Evolutionary conservation across 345 rosid genomes (phyloP), one percentile per base, ranked within the genome.

Genomic region (Arabis hirsuta): DNA sequence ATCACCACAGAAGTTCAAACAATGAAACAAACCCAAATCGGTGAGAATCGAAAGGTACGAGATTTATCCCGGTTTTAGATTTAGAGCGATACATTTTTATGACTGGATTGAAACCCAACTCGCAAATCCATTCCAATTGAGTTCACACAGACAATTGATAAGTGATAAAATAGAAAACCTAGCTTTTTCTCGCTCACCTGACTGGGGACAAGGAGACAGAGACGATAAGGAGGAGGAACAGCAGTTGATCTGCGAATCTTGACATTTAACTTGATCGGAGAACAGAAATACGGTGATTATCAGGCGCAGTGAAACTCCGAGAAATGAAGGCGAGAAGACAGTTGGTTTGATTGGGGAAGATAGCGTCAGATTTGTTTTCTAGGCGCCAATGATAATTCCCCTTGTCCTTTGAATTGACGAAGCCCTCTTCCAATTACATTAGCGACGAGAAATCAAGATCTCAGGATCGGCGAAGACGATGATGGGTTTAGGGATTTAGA

Each of bases 201-300:
- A 68, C 64, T 4, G 51, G 56, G 11, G 63, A 38, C 41, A 68
- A 75, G 64, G 20, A 38, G 57, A 62, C 27, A 12, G 51, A 45
- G 36, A 54, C 29, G 16, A 74, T n/a, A 22, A 67, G 68, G 7
- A 73, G 45, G 65, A 75, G 52, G 2, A 50, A 3, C 26, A 52
- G 9, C 51, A 67, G 6, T 14, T 34, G 73, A 59, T 13, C 24
- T 9, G 19, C 6, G 26, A 67, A 3, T 61, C 43, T 42, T 16
- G 69, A 44, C 79, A 68, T 75, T 1, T 1, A 16, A 34, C 45
- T 67, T 59, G 63, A 73, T 16, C 69, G 43, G 78, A 60, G 12
- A 43, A n/a, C 22, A 20, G 39, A 74, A 42, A 22, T 26, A 1
- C 39, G 46, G 58, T 38, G 20, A 36, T 4, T 52, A 19, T 20